Conservation (phyloP, 2,329 filamentous ascomycete species). For the Diaporthe sp. region DNA sequence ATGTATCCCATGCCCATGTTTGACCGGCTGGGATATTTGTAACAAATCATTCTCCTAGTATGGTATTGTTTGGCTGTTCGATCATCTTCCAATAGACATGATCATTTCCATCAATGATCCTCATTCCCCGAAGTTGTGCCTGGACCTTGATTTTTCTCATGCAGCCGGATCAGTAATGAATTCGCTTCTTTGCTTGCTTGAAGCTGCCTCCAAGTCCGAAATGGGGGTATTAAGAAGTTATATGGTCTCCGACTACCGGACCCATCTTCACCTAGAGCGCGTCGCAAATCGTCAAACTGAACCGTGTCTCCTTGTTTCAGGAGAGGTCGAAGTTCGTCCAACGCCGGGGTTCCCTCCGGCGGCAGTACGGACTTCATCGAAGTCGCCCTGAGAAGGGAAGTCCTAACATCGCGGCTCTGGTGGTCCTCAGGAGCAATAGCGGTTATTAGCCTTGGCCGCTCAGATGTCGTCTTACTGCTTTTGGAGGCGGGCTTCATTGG, state of each 20-base stretch:
- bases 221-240: neutral
- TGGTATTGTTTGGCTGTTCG: neutral
- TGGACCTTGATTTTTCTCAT: neutral
- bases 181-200: too few relatives aligned
- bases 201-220: neutral
- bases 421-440: neutral
- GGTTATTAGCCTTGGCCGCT: neutral
- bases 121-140: neutral
- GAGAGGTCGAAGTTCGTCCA: neutral
- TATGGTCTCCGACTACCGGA: neutral
- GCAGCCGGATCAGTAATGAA: neutral
- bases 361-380: neutral
- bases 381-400: neutral
- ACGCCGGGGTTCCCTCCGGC: neutral
- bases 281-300: neutral
- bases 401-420: neutral
- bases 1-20: neutral
- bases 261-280: neutral
- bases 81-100: neutral
- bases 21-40: neutral
- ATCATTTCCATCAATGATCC: neutral
- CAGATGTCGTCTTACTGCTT: neutral
- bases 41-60: neutral
- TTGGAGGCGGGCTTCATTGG: neutral
- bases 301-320: neutral